A percentile compares a stretch with the other conserved stretches of the same genome.
These are phyloP conservation scores for Pestalotiopsis sp. DNA, from an alignment of 2,329 filamentous ascomycete genomes.

Conservation along the genomic window DNA sequence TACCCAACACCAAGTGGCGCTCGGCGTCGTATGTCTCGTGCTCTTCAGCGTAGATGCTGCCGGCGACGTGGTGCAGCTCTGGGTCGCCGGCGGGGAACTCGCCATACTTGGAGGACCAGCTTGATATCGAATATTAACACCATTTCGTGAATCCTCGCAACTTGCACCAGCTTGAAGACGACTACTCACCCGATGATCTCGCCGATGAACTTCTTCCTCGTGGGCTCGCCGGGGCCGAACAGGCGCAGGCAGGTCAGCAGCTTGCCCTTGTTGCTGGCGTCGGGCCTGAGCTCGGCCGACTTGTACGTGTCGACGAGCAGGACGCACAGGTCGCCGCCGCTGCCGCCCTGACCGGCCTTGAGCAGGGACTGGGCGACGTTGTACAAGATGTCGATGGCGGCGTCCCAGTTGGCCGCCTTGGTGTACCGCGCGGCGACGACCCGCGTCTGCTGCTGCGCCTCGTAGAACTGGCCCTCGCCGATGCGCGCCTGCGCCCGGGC, in stretches of 20 bases:
- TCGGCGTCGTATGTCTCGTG: slow-evolving; percentile 94
- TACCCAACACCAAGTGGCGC: slow-evolving; percentile 84
- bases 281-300: slow-evolving; percentile 79
- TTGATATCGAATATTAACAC: slow-evolving; percentile 29
- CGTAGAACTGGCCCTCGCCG: slow-evolving; percentile 90
- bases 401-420: slow-evolving; percentile 81
- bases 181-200: slow-evolving; percentile 73
- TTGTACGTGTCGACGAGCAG: slow-evolving; percentile 90
- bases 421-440: slow-evolving; percentile 93
- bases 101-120: slow-evolving; percentile 84
- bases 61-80: slow-evolving; percentile 90
- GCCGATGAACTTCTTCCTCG: slow-evolving; percentile 86
- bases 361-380: slow-evolving; percentile 84
- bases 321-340: slow-evolving; percentile 86
- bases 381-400: slow-evolving; percentile 85
- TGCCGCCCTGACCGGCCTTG: slow-evolving; percentile 90
- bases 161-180: too few relatives aligned
- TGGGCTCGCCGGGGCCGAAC: slow-evolving; percentile 84
- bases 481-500: slow-evolving; percentile 81
- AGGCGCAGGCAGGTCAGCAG: slow-evolving; percentile 78
- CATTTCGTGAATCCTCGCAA: neutral
- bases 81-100: slow-evolving; percentile 91
- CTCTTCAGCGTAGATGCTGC: slow-evolving; percentile 87
- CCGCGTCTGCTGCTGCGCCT: slow-evolving; percentile 97
- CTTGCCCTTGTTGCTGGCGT: slow-evolving; percentile 73